Evolutionary conservation across 768 basidiomycete genomes (phyloP).

Genomic region (Lactarius trivialis): DNA sequence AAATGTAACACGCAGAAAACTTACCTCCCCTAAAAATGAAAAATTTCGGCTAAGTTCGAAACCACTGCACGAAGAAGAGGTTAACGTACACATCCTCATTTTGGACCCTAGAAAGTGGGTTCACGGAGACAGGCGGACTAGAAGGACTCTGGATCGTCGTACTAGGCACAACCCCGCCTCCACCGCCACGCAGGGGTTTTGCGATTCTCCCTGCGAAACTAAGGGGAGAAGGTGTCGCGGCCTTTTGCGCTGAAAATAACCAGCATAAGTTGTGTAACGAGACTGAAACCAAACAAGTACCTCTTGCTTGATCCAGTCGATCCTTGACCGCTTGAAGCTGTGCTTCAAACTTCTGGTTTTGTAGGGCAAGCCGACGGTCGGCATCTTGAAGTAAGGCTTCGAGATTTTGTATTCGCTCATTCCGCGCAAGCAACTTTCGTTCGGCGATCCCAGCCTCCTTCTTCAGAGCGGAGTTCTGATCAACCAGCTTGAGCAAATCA

Average conservation of each 20-base stretch:
- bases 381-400: conserved; percentile 91
- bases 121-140: conserved; percentile 45
- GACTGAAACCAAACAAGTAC: conserved; percentile 38
- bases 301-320: conserved; percentile 85
- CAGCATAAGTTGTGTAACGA: conserved; percentile 17
- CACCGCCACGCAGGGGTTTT: conserved; percentile 92
- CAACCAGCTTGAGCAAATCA: conserved; percentile 65
- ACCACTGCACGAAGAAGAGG: background rate
- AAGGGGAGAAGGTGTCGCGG: conserved; percentile 59
- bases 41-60: conserved; percentile 18
- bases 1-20: conserved; percentile 12
- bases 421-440: conserved; percentile 90
- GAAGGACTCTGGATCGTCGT: conserved; percentile 36
- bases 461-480: conserved; percentile 95
- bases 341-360: conserved; percentile 93
- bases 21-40: conserved; percentile 17
- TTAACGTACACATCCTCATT: conserved; percentile 59
- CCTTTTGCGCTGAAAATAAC: conserved; percentile 62
- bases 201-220: conserved; percentile 86
- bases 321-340: conserved; percentile 90
- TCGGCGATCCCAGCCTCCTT: conserved; percentile 97
- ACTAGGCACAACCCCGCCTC: conserved; percentile 49
- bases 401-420: conserved; percentile 96
- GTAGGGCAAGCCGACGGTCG: conserved; percentile 82
- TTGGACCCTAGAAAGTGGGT: conserved; percentile 67